A percentile compares a stretch with the other conserved stretches of the same genome.
Conservation (phyloP, 2,329 filamentous ascomycete genomes). For the Monosporascus sp. region DNA sequence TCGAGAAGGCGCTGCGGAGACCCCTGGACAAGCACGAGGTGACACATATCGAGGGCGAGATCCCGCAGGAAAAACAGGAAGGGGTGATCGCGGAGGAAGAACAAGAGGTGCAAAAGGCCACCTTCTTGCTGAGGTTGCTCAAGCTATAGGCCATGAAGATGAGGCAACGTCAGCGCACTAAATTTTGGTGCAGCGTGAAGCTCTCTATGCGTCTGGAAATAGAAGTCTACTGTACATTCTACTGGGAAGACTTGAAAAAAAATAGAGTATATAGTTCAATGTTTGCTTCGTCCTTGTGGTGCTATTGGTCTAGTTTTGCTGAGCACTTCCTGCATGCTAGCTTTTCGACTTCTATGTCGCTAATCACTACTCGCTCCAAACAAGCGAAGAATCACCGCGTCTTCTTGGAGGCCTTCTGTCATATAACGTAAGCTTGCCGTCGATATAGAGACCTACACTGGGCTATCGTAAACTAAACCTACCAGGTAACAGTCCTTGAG, state of each 20-base stretch:
- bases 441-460: background rate
- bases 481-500: slow-evolving; percentile 88
- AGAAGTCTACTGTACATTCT: background rate
- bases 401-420: slow-evolving; percentile 48
- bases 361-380: too few species aligned
- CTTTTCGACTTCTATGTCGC: too few species aligned
- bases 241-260: background rate
- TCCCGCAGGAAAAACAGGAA: slow-evolving; percentile 43
- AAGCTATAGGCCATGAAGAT: slow-evolving; percentile 50
- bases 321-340: too few species aligned
- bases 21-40: slow-evolving; percentile 66
- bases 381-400: slow-evolving; percentile 20
- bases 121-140: slow-evolving; percentile 69
- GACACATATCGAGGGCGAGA: slow-evolving; percentile 54
- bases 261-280: background rate
- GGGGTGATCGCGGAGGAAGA: slow-evolving; percentile 74
- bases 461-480: slow-evolving; percentile 23
- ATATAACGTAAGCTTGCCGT: slow-evolving; percentile 5
- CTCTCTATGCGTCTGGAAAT: background rate
- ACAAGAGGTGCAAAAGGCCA: slow-evolving; percentile 79
- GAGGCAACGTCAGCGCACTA: background rate
- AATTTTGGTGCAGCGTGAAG: background rate
- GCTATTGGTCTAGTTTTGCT: background rate
- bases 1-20: slow-evolving; percentile 73
- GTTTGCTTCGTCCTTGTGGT: background rate